Evolutionary conservation across 2,329 filamentous ascomycete species (phyloP), one percentile per base, ranked within the genome.

Genomic region (Aspergillus novofumigatus): DNA sequence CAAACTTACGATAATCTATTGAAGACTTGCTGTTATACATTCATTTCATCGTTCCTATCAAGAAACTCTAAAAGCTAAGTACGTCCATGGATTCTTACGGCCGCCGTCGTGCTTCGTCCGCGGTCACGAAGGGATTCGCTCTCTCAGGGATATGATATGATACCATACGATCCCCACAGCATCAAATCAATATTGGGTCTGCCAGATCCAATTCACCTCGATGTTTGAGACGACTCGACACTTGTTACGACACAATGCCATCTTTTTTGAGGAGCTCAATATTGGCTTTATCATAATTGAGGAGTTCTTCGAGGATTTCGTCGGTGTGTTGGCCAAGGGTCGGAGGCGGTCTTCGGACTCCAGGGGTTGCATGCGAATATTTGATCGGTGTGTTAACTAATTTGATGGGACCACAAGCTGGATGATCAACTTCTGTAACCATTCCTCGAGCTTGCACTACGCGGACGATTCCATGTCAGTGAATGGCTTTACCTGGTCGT

Each of bases 371-470:
- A 64, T 92, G 86, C 4, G 92, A 96, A 73, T 92, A 96, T 73
- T 99, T 99, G 58, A 99, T 87, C 0, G 94, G 94, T 0, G 92
- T 95, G 68, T 96, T 97, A 54, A 99, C 88, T 69, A 99, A 78
- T 75, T 92, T 92, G 61, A 99, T 88, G 0, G 87, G 83, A 0
- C 94, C 94, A 72, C 93, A 97, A 7, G 81, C 80, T 4, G 84
- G 84, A 70, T 99, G 94, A 0, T 96, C 84, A 48, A 97, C 80
- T 69, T 96, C 89, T 14, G 90, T 85, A 1, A 99, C 89, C 94
- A 99, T 99, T 58, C 87, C 83, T 57, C 94, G 84, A 23, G 92
- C 92, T 54, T 79, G 76, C 0, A 86, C 84, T 86, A 59, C 60
- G 47, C 55, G 5, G 49, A 41, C 11, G 51, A 32, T 28, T 7